Percentiles rank a stretch among this genome's conserved stretches.
phyloP scores from a whole-genome alignment of 2,329 filamentous ascomycete species.

The Colletotrichum salicis region DNA sequence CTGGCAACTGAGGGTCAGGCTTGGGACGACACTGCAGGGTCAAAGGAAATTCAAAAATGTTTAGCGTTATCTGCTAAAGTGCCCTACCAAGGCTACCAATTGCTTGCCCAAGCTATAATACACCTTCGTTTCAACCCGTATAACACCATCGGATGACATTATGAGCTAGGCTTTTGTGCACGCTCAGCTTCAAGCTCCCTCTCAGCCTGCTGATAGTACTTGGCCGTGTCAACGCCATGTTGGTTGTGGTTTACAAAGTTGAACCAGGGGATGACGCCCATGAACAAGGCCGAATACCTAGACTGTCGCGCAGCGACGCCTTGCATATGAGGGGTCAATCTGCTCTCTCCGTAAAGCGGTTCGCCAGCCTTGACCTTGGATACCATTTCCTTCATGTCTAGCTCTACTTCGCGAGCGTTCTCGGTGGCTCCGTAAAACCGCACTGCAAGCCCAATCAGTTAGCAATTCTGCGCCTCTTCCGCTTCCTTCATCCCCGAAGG shows the following conservation, averaged over 20 bases:
- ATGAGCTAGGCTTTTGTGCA: slow-evolving; percentile 18
- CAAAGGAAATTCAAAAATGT: neutral
- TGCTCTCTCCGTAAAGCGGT: slow-evolving; percentile 85
- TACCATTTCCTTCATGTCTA: slow-evolving; percentile 99
- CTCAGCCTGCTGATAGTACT: slow-evolving; percentile 97
- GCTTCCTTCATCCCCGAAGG: neutral
- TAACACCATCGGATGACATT: slow-evolving; percentile 1
- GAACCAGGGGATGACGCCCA: slow-evolving; percentile 92
- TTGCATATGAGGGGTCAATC: slow-evolving; percentile 88
- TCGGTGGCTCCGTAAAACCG: slow-evolving; percentile 96
- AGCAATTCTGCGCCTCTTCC: neutral
- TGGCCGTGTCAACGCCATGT: slow-evolving; percentile 97
- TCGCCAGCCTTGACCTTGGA: slow-evolving; percentile 92
- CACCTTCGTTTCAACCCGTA: neutral
- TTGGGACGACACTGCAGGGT: neutral
- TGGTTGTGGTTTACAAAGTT: slow-evolving; percentile 97
- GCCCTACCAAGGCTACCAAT: neutral
- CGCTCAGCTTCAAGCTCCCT: slow-evolving; percentile 86
- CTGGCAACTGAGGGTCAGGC: neutral
- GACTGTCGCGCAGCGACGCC: slow-evolving; percentile 93
- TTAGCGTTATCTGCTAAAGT: neutral
- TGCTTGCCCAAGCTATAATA: slow-evolving; percentile 5
- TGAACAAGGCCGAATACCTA: slow-evolving; percentile 85
- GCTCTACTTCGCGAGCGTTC: slow-evolving; percentile 89
- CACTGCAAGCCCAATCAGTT: slow-evolving; percentile 61